Evolutionary conservation across 768 basidiomycete genomes (phyloP), one percentile per base, ranked within the genome.

Genomic region (Termitomyces sp.): DNA sequence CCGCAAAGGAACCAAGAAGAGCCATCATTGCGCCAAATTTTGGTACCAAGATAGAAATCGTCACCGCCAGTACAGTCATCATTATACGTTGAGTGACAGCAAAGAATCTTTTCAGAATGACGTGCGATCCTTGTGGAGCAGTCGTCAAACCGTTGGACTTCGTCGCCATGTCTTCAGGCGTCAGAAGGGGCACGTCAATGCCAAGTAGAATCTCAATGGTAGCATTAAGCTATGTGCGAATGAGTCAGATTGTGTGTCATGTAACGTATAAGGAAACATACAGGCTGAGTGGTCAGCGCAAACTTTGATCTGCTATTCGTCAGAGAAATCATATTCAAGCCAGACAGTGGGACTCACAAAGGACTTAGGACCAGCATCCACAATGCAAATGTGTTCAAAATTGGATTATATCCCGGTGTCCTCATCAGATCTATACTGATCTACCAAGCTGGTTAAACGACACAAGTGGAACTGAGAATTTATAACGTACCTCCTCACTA

Each of bases 1-100:
- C 89, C 36, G 87, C 86, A 69, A 93, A 92, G n/a, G 91, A 87
- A 2, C 95, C 95, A 53, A 98, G 75, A 70, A 97, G 90, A 1
- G 92, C 90, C 90, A 94, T 93, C 70, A 88, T 75, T 5, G 85
- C 78, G 61, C 86, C 84, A 71, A 95, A 95, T 54, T 90, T 82
- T 5, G 93, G 93, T 22, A 94, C 70, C 52, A 82, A 67, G 57
- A 93, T 87, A 20, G 94, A 92, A 26, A 88, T 83, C 33, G 71
- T 68, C 13, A 92, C 85, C 24, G 87, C 81, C 35, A 86, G 64
- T 10, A 78, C 62, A 0, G 88, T 83, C 45, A 94, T 70, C 52
- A 73, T 61, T 26, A 85, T 70, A 52, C 92, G 78, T 62, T 87
- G 86, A 36, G 86, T 51, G 47, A 76, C 69, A 32, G 79, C 71